Evolutionary conservation across 768 basidiomycete species (phyloP).

Genomic region (Hortiboletus campestris): DNA sequence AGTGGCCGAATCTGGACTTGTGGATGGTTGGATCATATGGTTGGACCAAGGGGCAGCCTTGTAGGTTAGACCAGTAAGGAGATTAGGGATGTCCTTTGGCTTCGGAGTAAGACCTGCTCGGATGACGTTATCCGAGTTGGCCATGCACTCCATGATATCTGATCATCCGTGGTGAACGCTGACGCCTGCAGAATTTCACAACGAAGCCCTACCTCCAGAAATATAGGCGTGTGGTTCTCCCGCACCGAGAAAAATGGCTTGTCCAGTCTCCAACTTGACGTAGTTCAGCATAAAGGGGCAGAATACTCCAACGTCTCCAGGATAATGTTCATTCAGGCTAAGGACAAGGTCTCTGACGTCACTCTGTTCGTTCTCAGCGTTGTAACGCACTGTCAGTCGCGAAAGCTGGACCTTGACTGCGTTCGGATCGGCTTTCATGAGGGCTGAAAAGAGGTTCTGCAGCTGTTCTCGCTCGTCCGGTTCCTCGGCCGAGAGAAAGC

Average conservation of each 20-base stretch:
- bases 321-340: constrained; percentile 69
- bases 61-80: constrained; percentile 87
- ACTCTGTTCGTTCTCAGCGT: constrained; percentile 41
- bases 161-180: constrained; percentile 5
- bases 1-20: constrained; percentile 43
- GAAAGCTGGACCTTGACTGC: constrained; percentile 54
- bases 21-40: constrained; percentile 65
- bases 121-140: constrained; percentile 98
- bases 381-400: constrained; percentile 62
- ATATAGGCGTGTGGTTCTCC: constrained; percentile 98
- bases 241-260: constrained; percentile 93
- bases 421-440: constrained; percentile 76
- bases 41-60: constrained; percentile 60
- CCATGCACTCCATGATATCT: constrained; percentile 99
- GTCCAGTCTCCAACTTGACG: constrained; percentile 71
- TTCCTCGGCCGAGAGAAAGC: constrained; percentile 47
- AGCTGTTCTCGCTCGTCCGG: constrained; percentile 47
- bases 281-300: constrained; percentile 90
- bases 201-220: constrained; percentile 66
- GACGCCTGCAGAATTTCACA: neutral
- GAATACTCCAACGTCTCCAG: constrained; percentile 90
- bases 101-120: constrained; percentile 98
- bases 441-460: constrained; percentile 71
- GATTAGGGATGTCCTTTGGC: constrained; percentile 88
- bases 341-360: constrained; percentile 63